Evolutionary conservation across 345 rosid genomes (phyloP).

Genomic region (Atalantia buxifolia): DNA sequence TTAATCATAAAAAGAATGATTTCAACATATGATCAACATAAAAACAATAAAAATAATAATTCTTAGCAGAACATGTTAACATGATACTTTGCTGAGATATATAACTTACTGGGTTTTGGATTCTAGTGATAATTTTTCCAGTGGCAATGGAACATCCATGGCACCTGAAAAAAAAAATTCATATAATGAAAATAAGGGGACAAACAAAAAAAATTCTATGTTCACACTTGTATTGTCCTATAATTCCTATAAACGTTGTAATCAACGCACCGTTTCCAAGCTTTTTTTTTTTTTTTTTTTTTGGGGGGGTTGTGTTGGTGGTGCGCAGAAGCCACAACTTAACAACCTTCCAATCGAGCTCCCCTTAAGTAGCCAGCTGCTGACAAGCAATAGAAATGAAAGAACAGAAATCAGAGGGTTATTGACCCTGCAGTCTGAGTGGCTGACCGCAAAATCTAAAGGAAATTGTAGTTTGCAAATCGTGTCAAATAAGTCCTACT

Average conservation of each 20-base stretch:
- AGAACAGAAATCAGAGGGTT: too few relatives aligned
- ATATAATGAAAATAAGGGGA: neutral
- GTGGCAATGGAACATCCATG: slow-evolving; percentile 68
- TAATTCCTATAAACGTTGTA: neutral
- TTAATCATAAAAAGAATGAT: neutral
- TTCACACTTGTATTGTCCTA: too few relatives aligned
- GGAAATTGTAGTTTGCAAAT: too few relatives aligned
- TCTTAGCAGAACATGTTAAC: neutral
- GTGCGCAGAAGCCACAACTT: neutral
- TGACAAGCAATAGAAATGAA: neutral
- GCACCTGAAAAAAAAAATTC: neutral
- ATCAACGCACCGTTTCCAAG: neutral
- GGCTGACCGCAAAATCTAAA: too few relatives aligned
- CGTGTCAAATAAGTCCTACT: too few relatives aligned
- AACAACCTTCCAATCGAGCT: neutral
- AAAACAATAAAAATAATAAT: neutral
- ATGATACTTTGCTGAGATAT: neutral
- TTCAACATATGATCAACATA: neutral
- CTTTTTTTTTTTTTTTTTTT: too few relatives aligned
- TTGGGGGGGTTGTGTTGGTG: neutral
- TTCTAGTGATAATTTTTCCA: slow-evolving; percentile 45
- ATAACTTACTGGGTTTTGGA: slow-evolving; percentile 31
- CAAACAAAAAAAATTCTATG: neutral
- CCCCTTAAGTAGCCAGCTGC: neutral
- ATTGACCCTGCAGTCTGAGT: too few relatives aligned